phyloP scores from a whole-genome alignment of 306 rosid species.

The Casuarina equisetifolia region DNA sequence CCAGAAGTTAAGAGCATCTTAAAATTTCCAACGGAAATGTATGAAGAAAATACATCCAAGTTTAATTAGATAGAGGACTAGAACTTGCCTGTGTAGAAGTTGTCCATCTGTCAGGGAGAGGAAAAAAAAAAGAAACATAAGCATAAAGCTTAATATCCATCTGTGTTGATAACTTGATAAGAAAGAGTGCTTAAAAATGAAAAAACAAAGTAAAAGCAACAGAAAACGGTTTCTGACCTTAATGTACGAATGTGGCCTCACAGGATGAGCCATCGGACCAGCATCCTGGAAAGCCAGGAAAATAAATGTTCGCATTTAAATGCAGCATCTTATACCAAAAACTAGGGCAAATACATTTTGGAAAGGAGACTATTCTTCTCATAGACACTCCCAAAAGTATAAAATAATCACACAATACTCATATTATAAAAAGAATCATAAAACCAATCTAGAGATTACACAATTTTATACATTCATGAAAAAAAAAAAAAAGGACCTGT shows the following conservation, averaged over 20 bases:
- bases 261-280: constrained; percentile 99
- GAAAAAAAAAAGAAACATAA: constrained; percentile 22
- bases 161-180: constrained; percentile 12
- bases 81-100: constrained; percentile 91
- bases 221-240: constrained; percentile 61
- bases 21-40: constrained; percentile 10
- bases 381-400: not conserved
- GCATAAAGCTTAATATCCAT: constrained; percentile 21
- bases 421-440: constrained; percentile 1
- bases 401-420: constrained; percentile 1
- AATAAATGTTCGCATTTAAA: constrained; percentile 12
- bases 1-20: constrained; percentile 33
- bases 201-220: not conserved
- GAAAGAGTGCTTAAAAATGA: not conserved
- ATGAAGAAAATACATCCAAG: constrained; percentile 5
- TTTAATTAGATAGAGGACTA: constrained; percentile 18
- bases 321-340: constrained; percentile 18
- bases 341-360: not conserved
- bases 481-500: constrained; percentile 57
- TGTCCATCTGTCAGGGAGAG: constrained; percentile 84
- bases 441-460: constrained; percentile 9
- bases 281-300: constrained; percentile 68
- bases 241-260: constrained; percentile 96
- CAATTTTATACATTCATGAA: not conserved
- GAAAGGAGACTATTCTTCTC: not conserved